Conservation (phyloP, 257 asterid species). For the Fraxinus quadrangulata region DNA sequence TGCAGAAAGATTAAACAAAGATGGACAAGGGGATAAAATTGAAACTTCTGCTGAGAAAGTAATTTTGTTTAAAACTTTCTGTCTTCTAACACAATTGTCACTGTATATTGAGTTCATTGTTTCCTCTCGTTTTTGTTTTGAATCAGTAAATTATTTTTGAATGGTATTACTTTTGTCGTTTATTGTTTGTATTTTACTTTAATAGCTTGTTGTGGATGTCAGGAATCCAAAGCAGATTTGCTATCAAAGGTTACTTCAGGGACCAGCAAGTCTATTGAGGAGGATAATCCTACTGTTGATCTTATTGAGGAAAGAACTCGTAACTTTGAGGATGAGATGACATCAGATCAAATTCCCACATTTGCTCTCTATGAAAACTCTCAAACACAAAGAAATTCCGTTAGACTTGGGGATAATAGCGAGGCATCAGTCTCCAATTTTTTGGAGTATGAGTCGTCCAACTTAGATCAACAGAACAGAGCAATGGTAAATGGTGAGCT, state of each 20-base stretch:
- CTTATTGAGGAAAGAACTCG: constrained; percentile 46
- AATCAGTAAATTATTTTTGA: neutral
- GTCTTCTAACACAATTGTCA: constrained; percentile 25
- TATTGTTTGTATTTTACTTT: constrained; percentile 6
- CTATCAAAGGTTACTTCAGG: constrained; percentile 45
- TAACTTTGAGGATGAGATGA: constrained; percentile 47
- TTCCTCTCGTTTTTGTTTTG: constrained; percentile 14
- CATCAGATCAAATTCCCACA: constrained; percentile 74
- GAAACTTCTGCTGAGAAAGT: constrained; percentile 62
- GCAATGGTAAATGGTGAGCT: constrained; percentile 49
- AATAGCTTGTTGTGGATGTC: constrained; percentile 32
- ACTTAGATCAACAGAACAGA: constrained; percentile 48
- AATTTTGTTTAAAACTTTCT: constrained; percentile 33
- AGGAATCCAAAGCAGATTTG: constrained; percentile 55
- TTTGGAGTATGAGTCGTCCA: constrained; percentile 34
- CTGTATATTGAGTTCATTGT: constrained; percentile 14
- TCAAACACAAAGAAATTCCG: constrained; percentile 37
- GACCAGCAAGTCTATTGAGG: constrained; percentile 45
- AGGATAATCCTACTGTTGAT: constrained; percentile 37
- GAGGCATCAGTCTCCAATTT: constrained; percentile 44
- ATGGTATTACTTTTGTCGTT: neutral
- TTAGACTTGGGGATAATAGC: constrained; percentile 39
- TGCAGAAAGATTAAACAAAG: constrained; percentile 45
- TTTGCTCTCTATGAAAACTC: constrained; percentile 66
- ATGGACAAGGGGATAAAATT: constrained; percentile 46